Evolutionary conservation across 1,139 yeast genomes (phyloP).

Genomic region (Sugiyamaella paludigena): DNA sequence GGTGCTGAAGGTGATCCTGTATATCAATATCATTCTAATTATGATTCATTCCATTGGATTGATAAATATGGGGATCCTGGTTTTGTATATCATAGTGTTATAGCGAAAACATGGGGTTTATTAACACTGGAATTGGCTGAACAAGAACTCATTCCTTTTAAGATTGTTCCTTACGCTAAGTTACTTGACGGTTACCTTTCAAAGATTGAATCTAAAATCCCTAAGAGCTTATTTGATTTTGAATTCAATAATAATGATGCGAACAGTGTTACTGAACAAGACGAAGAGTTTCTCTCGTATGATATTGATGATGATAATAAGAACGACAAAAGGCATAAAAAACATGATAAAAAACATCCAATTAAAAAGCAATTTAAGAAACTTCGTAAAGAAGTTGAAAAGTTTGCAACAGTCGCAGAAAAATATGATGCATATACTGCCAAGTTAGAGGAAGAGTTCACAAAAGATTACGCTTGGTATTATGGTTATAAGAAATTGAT

Average conservation of each 20-base stretch:
- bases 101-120: constrained; percentile 53
- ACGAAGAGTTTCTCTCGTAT: background rate
- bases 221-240: constrained; percentile 2
- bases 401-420: constrained; percentile 26
- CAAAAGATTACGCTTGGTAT: constrained; percentile 36
- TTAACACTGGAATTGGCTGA: constrained; percentile 49
- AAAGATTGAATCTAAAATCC: constrained; percentile 21
- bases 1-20: constrained; percentile 47
- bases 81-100: constrained; percentile 52
- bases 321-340: background rate
- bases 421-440: constrained; percentile 33
- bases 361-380: constrained; percentile 21
- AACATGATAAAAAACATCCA: background rate
- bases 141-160: constrained; percentile 44
- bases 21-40: constrained; percentile 68
- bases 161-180: constrained; percentile 45
- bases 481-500: constrained; percentile 32
- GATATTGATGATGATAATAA: background rate
- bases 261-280: background rate
- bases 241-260: background rate
- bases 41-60: constrained; percentile 70
- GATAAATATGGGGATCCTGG: constrained; percentile 56
- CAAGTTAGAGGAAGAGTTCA: constrained; percentile 31
- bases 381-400: constrained; percentile 28
- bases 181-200: constrained; percentile 38